These are phyloP conservation scores for Leccinum rimulosum DNA, from an alignment of 768 basidiomycete genomes.

Conservation along the genomic window DNA sequence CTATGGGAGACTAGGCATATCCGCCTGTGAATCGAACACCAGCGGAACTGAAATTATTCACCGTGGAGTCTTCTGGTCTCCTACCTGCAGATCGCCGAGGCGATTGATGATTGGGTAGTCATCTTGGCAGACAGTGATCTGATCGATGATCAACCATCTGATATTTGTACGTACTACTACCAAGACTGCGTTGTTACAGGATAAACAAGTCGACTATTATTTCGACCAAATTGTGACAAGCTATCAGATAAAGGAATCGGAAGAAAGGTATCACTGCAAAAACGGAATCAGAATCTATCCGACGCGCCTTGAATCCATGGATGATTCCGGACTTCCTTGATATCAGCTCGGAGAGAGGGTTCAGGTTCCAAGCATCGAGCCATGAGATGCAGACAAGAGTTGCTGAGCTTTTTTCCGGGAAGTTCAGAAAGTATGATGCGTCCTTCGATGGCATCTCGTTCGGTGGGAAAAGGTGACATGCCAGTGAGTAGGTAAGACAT, in stretches of 20 bases:
- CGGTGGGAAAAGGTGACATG: conserved; percentile 87
- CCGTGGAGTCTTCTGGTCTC: not conserved
- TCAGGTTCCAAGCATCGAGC: conserved; percentile 80
- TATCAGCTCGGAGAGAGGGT: conserved; percentile 75
- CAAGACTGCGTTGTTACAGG: conserved; percentile 13
- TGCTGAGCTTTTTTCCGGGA: conserved; percentile 38
- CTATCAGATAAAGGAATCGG: conserved; percentile 2
- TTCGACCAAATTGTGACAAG: conserved; percentile 7
- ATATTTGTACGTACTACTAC: not conserved
- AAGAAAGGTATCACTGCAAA: conserved; percentile 11
- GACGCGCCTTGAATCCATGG: conserved; percentile 61
- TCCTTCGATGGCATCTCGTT: conserved; percentile 73
- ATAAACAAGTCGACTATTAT: conserved; percentile 12
- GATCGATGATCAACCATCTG: not conserved
- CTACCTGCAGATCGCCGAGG: not conserved
- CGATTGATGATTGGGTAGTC: not conserved
- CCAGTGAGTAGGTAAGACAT: conserved; percentile 94
- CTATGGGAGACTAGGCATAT: no score
- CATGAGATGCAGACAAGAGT: conserved; percentile 60
- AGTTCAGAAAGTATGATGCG: conserved; percentile 51
- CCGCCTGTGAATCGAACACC: not conserved
- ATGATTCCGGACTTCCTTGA: conserved; percentile 77
- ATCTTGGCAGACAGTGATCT: not conserved
- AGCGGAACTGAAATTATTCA: not conserved
- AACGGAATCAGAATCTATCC: conserved; percentile 16